Conservation (phyloP, 192 early-diverging fungal species). For the Cladochytrium replicatum region DNA sequence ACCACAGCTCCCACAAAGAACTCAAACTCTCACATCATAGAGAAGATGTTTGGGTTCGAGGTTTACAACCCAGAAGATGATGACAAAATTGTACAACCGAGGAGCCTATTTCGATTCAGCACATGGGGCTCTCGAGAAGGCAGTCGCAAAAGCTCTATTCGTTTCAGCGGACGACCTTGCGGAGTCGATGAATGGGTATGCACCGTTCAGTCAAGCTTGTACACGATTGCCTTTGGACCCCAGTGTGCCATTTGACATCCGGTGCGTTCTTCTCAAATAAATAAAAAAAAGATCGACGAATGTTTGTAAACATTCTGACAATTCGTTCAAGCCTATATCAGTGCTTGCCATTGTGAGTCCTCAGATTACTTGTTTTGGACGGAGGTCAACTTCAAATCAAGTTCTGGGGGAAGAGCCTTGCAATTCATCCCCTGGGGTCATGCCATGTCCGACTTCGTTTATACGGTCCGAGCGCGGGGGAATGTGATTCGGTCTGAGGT, state of each 20-base stretch:
- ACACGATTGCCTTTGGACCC: slow-evolving; percentile 26
- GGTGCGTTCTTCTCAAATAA: slow-evolving; percentile 66
- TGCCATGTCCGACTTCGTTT: slow-evolving; percentile 73
- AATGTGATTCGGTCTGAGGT: slow-evolving; percentile 32
- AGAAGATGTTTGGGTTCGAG: slow-evolving; percentile 16
- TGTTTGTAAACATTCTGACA: slow-evolving; percentile 53
- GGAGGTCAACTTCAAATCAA: slow-evolving; percentile 77
- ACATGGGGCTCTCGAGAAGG: too few relatives aligned
- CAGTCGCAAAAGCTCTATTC: not conserved
- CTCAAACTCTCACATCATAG: slow-evolving; percentile 3
- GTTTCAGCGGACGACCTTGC: not conserved
- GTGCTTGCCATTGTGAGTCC: slow-evolving; percentile 77
- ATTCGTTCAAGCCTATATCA: slow-evolving; percentile 49
- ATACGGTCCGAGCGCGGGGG: slow-evolving; percentile 36
- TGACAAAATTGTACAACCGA: slow-evolving; percentile 18
- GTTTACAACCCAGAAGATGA: not conserved
- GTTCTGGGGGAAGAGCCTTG: slow-evolving; percentile 79
- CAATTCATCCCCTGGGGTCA: slow-evolving; percentile 66
- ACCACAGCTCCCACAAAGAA: not conserved
- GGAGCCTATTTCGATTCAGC: slow-evolving; percentile 36
- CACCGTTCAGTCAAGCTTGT: not conserved
- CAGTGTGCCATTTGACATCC: slow-evolving; percentile 73
- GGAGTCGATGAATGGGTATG: slow-evolving; percentile 2
- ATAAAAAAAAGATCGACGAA: slow-evolving; percentile 67
- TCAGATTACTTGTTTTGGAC: slow-evolving; percentile 73